Evolutionary conservation across 805 yeast genomes (phyloP).

Genomic region (Nakazawaea laoshanensis): DNA sequence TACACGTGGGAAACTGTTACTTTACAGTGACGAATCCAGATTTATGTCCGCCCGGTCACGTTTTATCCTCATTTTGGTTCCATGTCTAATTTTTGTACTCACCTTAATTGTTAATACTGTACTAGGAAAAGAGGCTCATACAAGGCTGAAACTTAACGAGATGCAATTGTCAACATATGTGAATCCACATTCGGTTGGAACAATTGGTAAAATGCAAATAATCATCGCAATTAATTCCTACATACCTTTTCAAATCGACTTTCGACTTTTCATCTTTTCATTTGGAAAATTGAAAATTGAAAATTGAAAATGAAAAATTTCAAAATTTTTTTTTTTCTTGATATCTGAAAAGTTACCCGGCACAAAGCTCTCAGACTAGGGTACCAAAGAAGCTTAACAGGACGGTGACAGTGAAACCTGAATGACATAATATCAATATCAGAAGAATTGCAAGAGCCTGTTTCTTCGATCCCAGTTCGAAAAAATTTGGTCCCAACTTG

Average conservation of each 20-base stretch:
- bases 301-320: no score
- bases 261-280: no score
- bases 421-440: slow-evolving; percentile 38
- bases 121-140: slow-evolving; percentile 28
- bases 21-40: slow-evolving; percentile 24
- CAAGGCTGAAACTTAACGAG: slow-evolving; percentile 60
- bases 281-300: no score
- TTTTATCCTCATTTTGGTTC: slow-evolving; percentile 12
- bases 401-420: slow-evolving; percentile 53
- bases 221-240: slow-evolving; percentile 27
- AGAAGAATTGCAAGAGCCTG: slow-evolving; percentile 19
- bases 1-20: slow-evolving; percentile 48
- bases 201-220: slow-evolving; percentile 48
- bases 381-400: slow-evolving; percentile 56
- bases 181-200: slow-evolving; percentile 43
- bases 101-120: neutral
- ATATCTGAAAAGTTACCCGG: neutral
- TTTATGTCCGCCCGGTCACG: slow-evolving; percentile 48
- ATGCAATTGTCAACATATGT: slow-evolving; percentile 43
- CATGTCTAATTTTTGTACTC: neutral
- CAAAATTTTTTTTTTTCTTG: no score
- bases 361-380: slow-evolving; percentile 12
- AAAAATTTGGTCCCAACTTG: slow-evolving; percentile 31
- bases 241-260: no score
- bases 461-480: slow-evolving; percentile 23